A percentile compares a stretch with the other conserved stretches of the same genome.
These are phyloP conservation scores for Debaryomycetaceae sp. DNA, from an alignment of 1,139 yeast species.

Conservation along the genomic window DNA sequence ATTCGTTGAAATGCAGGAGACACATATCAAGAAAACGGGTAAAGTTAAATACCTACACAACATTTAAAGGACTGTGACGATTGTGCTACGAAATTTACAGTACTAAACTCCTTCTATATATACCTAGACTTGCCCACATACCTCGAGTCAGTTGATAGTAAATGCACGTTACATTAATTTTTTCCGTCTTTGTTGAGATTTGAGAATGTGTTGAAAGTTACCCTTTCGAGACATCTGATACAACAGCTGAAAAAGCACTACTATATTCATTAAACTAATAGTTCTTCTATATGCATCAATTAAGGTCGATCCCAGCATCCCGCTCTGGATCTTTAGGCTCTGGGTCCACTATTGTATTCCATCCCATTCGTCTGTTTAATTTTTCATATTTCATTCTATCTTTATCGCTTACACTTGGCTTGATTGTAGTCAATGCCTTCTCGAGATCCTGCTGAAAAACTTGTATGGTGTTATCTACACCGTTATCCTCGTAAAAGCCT, in stretches of 20 bases:
- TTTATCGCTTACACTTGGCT: constrained; percentile 87
- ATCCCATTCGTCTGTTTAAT: constrained; percentile 58
- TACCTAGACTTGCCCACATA: too few species aligned
- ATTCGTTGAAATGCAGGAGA: not conserved
- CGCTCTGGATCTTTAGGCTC: not conserved
- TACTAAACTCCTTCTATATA: too few species aligned
- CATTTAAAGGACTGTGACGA: not conserved
- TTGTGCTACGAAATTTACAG: not conserved
- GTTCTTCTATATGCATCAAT: not conserved
- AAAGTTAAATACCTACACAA: not conserved
- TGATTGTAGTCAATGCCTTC: constrained; percentile 66
- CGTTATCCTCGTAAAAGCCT: constrained; percentile 35
- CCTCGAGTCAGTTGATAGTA: too few species aligned
- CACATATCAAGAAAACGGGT: not conserved
- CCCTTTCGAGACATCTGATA: not conserved
- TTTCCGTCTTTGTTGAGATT: too few species aligned
- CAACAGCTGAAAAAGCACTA: not conserved
- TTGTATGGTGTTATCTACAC: constrained; percentile 32
- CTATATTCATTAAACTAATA: too few species aligned
- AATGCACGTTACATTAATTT: too few species aligned
- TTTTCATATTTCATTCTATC: constrained; percentile 77
- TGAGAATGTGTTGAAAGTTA: not conserved
- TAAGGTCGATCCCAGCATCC: not conserved
- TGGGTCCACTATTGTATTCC: constrained; percentile 35
- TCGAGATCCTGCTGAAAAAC: constrained; percentile 69